Evolutionary conservation across 1,284 basidiomycete species (phyloP).

Genomic region (Tremellales sp.): DNA sequence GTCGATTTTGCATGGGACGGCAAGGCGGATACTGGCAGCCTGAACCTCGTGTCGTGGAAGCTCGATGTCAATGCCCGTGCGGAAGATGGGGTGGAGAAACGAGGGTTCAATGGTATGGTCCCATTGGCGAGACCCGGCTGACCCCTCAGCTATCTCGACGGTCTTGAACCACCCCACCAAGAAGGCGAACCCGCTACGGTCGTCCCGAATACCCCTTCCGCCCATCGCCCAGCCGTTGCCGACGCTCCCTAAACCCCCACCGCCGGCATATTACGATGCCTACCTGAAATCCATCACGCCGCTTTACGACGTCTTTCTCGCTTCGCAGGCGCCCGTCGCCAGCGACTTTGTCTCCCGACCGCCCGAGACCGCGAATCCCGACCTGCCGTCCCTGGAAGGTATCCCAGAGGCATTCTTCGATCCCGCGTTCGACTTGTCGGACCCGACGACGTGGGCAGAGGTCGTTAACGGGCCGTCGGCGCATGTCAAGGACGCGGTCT

Average conservation of each 20-base stretch:
- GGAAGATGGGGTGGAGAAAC: conserved; percentile 39
- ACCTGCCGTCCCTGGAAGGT: conserved; percentile 65
- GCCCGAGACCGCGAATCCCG: conserved; percentile 29
- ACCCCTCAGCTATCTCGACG: conserved; percentile 61
- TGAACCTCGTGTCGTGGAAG: conserved; percentile 49
- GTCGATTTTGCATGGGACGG: conserved; percentile 29
- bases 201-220: conserved; percentile 69
- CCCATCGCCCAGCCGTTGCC: conserved; percentile 58
- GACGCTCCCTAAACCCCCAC: conserved; percentile 60
- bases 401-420: conserved; percentile 82
- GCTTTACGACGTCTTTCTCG: conserved; percentile 62
- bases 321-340: conserved; percentile 21
- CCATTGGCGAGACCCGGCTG: conserved; percentile 1
- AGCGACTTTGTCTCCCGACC: conserved; percentile 16
- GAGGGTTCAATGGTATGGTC: conserved; percentile 41
- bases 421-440: conserved; percentile 74
- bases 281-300: conserved; percentile 70
- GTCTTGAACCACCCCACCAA: conserved; percentile 82
- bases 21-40: conserved; percentile 24
- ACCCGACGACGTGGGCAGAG: conserved; percentile 74
- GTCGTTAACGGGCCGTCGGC: conserved; percentile 53
- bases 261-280: conserved; percentile 64
- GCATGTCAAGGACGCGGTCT: conserved; percentile 81
- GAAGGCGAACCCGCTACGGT: conserved; percentile 75
- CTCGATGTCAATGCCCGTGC: conserved; percentile 30